Evolutionary conservation across 305 asterid species (phyloP).

Genomic region (Fraxinus platypoda): DNA sequence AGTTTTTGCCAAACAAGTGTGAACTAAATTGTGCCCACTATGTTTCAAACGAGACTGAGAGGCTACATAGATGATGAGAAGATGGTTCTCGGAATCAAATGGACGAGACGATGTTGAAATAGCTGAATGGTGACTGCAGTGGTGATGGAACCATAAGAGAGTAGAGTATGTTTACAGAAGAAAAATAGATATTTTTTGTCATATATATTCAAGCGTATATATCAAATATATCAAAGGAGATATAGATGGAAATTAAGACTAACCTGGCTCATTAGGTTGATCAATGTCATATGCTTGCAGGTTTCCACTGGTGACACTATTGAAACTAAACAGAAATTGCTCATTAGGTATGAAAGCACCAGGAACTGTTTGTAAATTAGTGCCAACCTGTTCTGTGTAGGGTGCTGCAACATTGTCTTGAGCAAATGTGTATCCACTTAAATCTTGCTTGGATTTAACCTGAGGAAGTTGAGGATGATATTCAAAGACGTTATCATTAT

Average conservation of each 20-base stretch:
- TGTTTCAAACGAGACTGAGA: not conserved
- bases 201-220: not conserved
- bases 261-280: not conserved
- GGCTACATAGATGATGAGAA: not conserved
- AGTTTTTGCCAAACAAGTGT: not conserved
- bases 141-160: not conserved
- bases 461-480: slow-evolving; percentile 10
- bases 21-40: not conserved
- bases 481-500: not conserved
- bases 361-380: not conserved
- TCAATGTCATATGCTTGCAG: slow-evolving; percentile 17
- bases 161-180: not conserved
- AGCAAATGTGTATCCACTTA: not conserved
- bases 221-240: not conserved
- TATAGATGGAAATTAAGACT: not conserved
- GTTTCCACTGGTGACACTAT: slow-evolving; percentile 7
- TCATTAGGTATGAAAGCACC: not conserved
- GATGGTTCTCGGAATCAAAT: not conserved
- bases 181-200: not conserved
- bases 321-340: not conserved
- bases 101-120: not conserved
- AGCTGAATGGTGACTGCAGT: not conserved
- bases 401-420: not conserved
- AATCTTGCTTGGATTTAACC: not conserved
- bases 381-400: not conserved